These are phyloP conservation scores for Aquilaria agallochum DNA, from an alignment of 441 rosid genomes.

Conservation along the genomic window DNA sequence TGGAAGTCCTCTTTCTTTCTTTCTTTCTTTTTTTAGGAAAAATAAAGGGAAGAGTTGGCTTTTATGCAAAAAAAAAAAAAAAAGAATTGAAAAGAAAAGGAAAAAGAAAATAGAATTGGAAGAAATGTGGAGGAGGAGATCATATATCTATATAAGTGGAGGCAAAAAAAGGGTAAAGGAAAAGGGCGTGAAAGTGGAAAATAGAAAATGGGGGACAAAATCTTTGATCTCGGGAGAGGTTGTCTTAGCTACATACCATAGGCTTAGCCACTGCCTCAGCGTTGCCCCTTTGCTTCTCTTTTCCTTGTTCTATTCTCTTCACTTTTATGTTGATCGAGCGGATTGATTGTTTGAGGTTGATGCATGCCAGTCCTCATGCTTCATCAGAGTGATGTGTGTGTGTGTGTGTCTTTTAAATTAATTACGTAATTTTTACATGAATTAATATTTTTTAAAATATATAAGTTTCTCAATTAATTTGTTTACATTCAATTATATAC, in stretches of 20 bases:
- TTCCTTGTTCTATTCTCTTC: conserved; percentile 15
- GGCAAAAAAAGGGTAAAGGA: conserved; percentile 14
- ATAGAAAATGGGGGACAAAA: conserved; percentile 46
- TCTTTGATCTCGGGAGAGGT: conserved; percentile 35
- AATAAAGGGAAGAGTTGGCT: too few species aligned
- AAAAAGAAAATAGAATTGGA: conserved; percentile 2
- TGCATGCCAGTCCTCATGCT: conserved; percentile 33
- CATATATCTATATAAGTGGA: background rate
- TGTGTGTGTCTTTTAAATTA: too few species aligned
- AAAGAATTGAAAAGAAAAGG: background rate
- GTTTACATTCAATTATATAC: too few species aligned
- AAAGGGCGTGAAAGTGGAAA: conserved; percentile 15
- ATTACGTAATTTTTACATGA: too few species aligned
- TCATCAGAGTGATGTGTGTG: background rate
- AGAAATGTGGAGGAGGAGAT: background rate
- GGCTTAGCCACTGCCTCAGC: too few species aligned
- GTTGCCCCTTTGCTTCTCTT: background rate
- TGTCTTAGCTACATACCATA: conserved; percentile 20
- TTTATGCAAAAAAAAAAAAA: background rate
- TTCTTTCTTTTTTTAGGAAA: background rate
- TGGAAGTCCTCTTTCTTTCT: background rate
- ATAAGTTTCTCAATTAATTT: too few species aligned
- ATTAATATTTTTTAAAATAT: too few species aligned
- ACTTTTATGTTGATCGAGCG: conserved; percentile 36
- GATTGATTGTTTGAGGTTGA: conserved; percentile 10